Percentiles rank a stretch among this genome's conserved stretches.
Conservation (phyloP, 257 asterid genomes). For the Solanum virginianum region DNA sequence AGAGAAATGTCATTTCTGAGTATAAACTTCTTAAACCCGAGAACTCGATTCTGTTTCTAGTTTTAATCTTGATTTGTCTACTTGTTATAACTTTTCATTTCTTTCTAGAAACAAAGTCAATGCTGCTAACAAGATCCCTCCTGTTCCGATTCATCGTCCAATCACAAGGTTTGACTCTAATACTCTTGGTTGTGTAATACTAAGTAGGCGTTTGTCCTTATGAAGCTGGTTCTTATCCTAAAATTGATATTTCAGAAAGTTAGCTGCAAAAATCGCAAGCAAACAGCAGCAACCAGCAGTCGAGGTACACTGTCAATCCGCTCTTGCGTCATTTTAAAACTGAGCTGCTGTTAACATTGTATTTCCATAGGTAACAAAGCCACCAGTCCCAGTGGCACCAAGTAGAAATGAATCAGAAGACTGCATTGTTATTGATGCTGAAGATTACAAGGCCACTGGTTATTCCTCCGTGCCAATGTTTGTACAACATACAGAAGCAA, state of each 20-base stretch:
- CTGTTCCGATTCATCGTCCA: constrained; percentile 52
- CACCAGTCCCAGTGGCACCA: constrained; percentile 8
- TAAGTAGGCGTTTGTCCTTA: not conserved
- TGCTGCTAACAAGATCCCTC: constrained; percentile 22
- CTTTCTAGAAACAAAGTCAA: constrained; percentile 36
- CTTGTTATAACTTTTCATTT: not conserved
- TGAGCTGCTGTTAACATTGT: not conserved
- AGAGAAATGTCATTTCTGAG: constrained; percentile 52
- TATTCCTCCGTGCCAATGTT: constrained; percentile 49
- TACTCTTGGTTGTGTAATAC: not conserved
- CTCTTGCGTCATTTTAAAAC: not conserved
- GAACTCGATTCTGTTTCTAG: not conserved
- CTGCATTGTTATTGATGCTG: constrained; percentile 29
- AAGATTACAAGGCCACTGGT: constrained; percentile 14
- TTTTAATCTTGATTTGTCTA: not conserved
- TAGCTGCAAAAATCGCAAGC: constrained; percentile 48
- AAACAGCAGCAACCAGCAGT: constrained; percentile 22
- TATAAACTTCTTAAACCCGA: constrained; percentile 15
- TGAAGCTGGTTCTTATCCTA: not conserved
- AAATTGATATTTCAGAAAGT: constrained; percentile 22
- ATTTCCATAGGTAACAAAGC: constrained; percentile 21
- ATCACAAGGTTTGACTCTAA: constrained; percentile 46
- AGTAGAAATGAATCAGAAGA: constrained; percentile 18
- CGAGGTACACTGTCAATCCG: not conserved
- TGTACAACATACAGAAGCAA: constrained; percentile 69